Evolutionary conservation across 768 basidiomycete species (phyloP).

Genomic region (Atractiella rhizophila): DNA sequence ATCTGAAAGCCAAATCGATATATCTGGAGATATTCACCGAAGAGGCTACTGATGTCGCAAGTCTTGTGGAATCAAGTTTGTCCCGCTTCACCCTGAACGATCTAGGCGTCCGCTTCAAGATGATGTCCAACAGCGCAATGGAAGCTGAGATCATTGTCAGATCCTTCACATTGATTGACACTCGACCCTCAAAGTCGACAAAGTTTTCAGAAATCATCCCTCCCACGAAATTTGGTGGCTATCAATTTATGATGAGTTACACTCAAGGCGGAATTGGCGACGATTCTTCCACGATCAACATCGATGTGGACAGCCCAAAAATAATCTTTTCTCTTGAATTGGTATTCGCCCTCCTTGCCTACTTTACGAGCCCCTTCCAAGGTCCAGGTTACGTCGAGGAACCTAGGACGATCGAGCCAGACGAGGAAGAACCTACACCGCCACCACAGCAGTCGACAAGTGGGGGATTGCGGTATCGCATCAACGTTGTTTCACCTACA

Average conservation of each 20-base stretch:
- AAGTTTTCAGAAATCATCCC: conserved; percentile 89
- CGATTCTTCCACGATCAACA: conserved; percentile 40
- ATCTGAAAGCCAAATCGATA: conserved; percentile 42
- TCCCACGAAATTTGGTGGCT: conserved; percentile 63
- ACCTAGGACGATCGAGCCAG: conserved; percentile 7
- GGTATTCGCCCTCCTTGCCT: conserved; percentile 61
- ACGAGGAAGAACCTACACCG: conserved; percentile 9
- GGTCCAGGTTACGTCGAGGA: conserved; percentile 5
- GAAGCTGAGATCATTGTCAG: conserved; percentile 70
- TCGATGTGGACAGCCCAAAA: conserved; percentile 76
- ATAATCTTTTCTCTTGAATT: conserved; percentile 82
- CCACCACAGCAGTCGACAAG: conserved; percentile 11
- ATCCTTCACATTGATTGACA: conserved; percentile 79
- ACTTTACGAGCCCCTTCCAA: conserved; percentile 40
- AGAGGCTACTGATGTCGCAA: conserved; percentile 31
- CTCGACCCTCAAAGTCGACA: conserved; percentile 41
- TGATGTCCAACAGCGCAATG: conserved; percentile 52
- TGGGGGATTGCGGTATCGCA: conserved; percentile 40
- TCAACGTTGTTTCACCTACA: conserved; percentile 74
- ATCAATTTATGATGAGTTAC: conserved; percentile 71
- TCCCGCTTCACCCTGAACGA: conserved; percentile 59
- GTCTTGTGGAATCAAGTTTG: conserved; percentile 53
- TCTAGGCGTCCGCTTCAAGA: conserved; percentile 52
- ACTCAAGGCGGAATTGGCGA: conserved; percentile 40
- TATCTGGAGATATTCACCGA: conserved; percentile 66